phyloP scores from a whole-genome alignment of 306 rosid genomes.

The Lathyrus sativus region DNA sequence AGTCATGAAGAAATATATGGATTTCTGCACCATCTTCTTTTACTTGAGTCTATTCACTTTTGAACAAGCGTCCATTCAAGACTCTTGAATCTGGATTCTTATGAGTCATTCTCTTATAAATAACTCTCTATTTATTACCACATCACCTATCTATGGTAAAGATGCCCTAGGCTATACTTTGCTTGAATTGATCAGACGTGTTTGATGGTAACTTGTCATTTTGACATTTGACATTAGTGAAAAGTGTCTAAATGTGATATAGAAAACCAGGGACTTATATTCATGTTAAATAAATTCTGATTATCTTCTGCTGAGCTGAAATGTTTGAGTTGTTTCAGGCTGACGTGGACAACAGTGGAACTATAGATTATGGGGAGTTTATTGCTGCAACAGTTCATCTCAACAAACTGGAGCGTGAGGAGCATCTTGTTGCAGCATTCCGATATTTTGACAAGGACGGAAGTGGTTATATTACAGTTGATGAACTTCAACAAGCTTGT shows the following conservation, averaged over 20 bases:
- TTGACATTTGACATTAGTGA: conserved; percentile 5
- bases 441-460: conserved; percentile 91
- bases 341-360: conserved; percentile 95
- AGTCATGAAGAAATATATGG: background rate
- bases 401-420: conserved; percentile 96
- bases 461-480: conserved; percentile 94
- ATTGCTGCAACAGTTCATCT: conserved; percentile 97
- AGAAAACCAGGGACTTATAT: conserved; percentile 27
- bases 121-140: background rate
- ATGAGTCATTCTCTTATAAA: background rate
- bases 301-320: conserved; percentile 40
- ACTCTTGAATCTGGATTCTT: conserved; percentile 2
- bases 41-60: background rate
- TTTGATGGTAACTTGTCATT: conserved; percentile 18
- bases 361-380: conserved; percentile 95
- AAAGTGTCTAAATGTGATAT: conserved; percentile 23
- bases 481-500: conserved; percentile 97
- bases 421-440: conserved; percentile 91
- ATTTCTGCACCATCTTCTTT: background rate
- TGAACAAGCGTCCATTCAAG: background rate
- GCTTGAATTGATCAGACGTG: background rate
- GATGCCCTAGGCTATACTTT: conserved; percentile 7
- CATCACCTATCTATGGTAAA: background rate
- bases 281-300: conserved; percentile 28
- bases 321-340: conserved; percentile 65